Conservation (phyloP, 192 early-diverging fungal genomes). For the Entophlyctis luteolus region DNA sequence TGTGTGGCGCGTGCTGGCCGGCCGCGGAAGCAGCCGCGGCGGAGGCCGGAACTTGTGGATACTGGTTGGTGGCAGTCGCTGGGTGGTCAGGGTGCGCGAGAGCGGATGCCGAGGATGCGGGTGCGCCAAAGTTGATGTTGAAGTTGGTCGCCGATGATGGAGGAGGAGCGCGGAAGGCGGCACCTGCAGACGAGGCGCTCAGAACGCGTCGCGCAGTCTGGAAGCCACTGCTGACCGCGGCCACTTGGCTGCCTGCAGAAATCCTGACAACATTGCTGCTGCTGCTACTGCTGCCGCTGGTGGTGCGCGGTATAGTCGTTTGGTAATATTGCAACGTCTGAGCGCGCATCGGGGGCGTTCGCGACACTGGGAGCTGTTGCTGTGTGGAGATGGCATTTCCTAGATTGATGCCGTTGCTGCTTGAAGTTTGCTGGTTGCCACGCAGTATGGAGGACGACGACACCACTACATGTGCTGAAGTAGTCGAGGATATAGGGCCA, state of each 20-base stretch:
- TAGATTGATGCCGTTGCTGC: no score
- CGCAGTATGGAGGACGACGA: no score
- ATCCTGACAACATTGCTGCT: no score
- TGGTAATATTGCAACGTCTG: background rate
- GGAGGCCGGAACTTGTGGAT: background rate
- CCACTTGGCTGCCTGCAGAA: no score
- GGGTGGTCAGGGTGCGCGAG: background rate
- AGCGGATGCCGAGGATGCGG: background rate
- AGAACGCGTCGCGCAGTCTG: slow-evolving; percentile 12
- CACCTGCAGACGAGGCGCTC: background rate
- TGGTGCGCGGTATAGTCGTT: slow-evolving; percentile 1
- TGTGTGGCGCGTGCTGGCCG: background rate
- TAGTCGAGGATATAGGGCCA: no score
- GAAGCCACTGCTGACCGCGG: background rate
- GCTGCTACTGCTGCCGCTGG: no score
- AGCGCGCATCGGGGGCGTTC: background rate
- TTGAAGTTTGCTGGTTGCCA: no score
- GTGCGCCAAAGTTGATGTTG: background rate
- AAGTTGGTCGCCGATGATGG: background rate
- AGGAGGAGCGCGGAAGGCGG: background rate
- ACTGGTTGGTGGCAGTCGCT: background rate
- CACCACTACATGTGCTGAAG: no score
- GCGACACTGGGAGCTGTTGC: background rate
- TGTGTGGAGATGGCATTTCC: no score
- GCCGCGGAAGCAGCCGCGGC: no score